Percentiles rank a stretch among this genome's conserved stretches.
These are phyloP conservation scores for Backusella mclennaniae DNA, from an alignment of 192 early-diverging fungal genomes.

Conservation along the genomic window DNA sequence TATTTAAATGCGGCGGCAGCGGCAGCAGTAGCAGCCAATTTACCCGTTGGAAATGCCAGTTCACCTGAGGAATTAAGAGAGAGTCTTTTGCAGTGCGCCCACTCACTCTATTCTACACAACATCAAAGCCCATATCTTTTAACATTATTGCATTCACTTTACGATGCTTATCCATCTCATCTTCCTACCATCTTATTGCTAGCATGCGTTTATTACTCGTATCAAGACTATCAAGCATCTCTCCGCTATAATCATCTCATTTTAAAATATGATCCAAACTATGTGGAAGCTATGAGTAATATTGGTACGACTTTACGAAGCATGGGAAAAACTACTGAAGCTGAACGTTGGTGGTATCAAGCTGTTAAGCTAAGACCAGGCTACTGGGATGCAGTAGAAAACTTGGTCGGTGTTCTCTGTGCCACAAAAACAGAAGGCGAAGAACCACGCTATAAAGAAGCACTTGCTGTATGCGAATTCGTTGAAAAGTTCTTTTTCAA, in stretches of 20 bases:
- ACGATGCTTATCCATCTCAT: slow-evolving; percentile 59
- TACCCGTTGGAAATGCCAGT: neutral
- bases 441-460: slow-evolving; percentile 69
- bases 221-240: slow-evolving; percentile 67
- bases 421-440: slow-evolving; percentile 27
- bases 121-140: slow-evolving; percentile 52
- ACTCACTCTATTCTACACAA: slow-evolving; percentile 56
- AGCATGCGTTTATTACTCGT: slow-evolving; percentile 86
- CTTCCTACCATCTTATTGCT: slow-evolving; percentile 83
- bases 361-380: slow-evolving; percentile 83
- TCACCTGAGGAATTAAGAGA: slow-evolving; percentile 43
- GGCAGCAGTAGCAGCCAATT: slow-evolving; percentile 16
- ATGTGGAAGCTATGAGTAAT: slow-evolving; percentile 91
- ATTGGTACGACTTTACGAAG: slow-evolving; percentile 86
- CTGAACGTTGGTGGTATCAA: slow-evolving; percentile 82
- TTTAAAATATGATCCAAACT: slow-evolving; percentile 76
- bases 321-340: slow-evolving; percentile 67
- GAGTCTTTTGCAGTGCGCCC: slow-evolving; percentile 60
- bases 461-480: slow-evolving; percentile 78
- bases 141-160: slow-evolving; percentile 50
- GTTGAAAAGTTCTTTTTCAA: slow-evolving; percentile 63
- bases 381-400: slow-evolving; percentile 92
- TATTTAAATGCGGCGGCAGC: slow-evolving; percentile 11
- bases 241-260: slow-evolving; percentile 82
- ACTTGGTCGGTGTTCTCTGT: slow-evolving; percentile 81